These are phyloP conservation scores for Sugiyamaella floridensis DNA, from an alignment of 805 yeast genomes.

Conservation along the genomic window DNA sequence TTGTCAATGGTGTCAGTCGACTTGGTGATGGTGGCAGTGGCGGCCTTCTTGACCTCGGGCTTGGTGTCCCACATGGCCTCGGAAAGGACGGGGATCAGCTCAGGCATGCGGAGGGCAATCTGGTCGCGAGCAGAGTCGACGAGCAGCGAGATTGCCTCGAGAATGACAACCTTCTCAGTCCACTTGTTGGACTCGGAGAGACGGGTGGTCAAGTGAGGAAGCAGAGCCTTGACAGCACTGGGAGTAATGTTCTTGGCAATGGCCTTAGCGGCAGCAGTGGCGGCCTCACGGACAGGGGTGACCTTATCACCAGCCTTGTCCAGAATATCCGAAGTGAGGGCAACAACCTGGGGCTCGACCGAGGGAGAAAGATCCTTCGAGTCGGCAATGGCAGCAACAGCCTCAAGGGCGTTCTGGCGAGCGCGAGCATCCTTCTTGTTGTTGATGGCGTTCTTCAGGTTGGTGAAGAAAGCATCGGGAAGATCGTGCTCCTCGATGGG, in stretches of 20 bases:
- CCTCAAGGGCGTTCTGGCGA: slow-evolving; percentile 74
- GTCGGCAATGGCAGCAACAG: slow-evolving; percentile 79
- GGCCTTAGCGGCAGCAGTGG: slow-evolving; percentile 69
- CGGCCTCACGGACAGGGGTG: slow-evolving; percentile 63
- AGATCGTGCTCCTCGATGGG: slow-evolving; percentile 98
- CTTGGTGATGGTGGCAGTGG: slow-evolving; percentile 90
- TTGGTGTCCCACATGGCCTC: slow-evolving; percentile 99
- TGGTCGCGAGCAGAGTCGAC: slow-evolving; percentile 94
- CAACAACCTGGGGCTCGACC: slow-evolving; percentile 92
- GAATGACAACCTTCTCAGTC: slow-evolving; percentile 94
- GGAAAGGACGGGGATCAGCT: slow-evolving; percentile 94
- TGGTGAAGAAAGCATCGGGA: slow-evolving; percentile 78
- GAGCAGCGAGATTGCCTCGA: slow-evolving; percentile 75
- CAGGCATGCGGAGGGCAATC: slow-evolving; percentile 98
- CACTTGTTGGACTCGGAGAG: slow-evolving; percentile 72
- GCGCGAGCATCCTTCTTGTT: slow-evolving; percentile 66
- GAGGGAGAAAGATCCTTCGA: slow-evolving; percentile 70
- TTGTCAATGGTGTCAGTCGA: slow-evolving; percentile 96
- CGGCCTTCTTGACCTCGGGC: slow-evolving; percentile 94
- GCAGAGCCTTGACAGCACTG: slow-evolving; percentile 79
- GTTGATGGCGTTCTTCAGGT: slow-evolving; percentile 66
- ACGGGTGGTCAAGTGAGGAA: slow-evolving; percentile 70
- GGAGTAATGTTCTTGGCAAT: slow-evolving; percentile 83
- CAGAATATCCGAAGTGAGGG: slow-evolving; percentile 61
- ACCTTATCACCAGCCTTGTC: slow-evolving; percentile 88